Evolutionary conservation across 2,329 filamentous ascomycete genomes (phyloP).

Genomic region (Tolypocladium pustulatum): DNA sequence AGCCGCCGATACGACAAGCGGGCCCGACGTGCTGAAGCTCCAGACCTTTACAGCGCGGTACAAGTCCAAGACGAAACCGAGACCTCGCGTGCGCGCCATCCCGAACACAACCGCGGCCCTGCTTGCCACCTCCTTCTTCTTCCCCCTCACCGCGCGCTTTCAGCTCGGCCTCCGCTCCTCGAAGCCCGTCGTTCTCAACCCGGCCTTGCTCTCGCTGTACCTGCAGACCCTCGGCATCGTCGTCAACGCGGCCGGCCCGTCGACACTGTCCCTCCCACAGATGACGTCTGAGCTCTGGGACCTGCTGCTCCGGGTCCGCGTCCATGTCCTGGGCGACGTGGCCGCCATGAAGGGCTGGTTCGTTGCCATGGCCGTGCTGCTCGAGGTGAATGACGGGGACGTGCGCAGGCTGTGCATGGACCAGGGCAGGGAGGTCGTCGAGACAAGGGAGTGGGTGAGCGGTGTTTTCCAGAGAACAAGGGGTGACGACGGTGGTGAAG

Average conservation of each 20-base stretch:
- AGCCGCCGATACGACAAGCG: slow-evolving; percentile 69
- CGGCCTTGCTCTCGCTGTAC: slow-evolving; percentile 67
- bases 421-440: slow-evolving; percentile 66
- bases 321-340: slow-evolving; percentile 48
- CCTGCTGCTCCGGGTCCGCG: slow-evolving; percentile 62
- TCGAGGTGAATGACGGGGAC: slow-evolving; percentile 72
- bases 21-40: slow-evolving; percentile 78
- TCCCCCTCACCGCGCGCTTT: slow-evolving; percentile 73
- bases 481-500: slow-evolving; percentile 49
- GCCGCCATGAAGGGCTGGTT: slow-evolving; percentile 64
- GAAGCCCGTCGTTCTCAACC: slow-evolving; percentile 56
- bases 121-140: slow-evolving; percentile 71
- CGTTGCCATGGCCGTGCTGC: slow-evolving; percentile 65
- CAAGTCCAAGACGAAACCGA: slow-evolving; percentile 21
- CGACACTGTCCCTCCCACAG: slow-evolving; percentile 62
- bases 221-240: slow-evolving; percentile 79
- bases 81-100: slow-evolving; percentile 42
- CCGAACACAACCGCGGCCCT: slow-evolving; percentile 71
- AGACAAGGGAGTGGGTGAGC: slow-evolving; percentile 79
- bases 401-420: slow-evolving; percentile 62
- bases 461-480: slow-evolving; percentile 57
- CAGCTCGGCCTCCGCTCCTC: slow-evolving; percentile 47
- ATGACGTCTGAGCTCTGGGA: slow-evolving; percentile 80
- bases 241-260: slow-evolving; percentile 72
- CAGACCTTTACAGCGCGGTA: slow-evolving; percentile 67